A percentile compares a stretch with the other conserved stretches of the same genome.
Conservation (phyloP, 345 rosid species). For the Eucalyptus rudis region DNA sequence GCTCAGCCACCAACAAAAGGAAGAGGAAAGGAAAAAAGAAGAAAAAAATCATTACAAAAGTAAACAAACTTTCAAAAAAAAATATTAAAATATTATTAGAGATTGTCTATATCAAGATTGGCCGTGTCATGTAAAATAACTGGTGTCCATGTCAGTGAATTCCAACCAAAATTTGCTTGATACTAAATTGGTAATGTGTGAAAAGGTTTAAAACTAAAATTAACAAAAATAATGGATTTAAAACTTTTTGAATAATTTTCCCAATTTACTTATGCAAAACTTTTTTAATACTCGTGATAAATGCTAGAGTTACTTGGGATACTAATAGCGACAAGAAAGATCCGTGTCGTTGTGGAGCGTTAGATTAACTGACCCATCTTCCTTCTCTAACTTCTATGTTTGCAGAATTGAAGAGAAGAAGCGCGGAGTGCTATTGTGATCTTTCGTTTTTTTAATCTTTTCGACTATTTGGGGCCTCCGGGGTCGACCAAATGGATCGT, state of each 20-base stretch:
- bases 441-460: not conserved
- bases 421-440: not conserved
- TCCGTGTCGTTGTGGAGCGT: not conserved
- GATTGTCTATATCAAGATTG: accelerated
- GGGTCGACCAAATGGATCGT: not conserved
- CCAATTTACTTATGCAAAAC: not conserved
- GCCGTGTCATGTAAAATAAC: accelerated
- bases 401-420: not conserved
- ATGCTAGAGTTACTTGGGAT: not conserved
- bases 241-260: too few species aligned
- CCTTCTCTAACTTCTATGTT: not conserved
- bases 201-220: accelerated
- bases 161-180: accelerated
- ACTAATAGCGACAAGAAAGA: not conserved
- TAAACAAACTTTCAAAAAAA: too few species aligned
- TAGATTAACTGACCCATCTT: not conserved
- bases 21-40: too few species aligned
- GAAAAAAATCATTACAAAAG: too few species aligned
- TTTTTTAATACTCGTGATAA: not conserved
- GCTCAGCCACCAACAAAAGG: accelerated
- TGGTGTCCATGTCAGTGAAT: accelerated
- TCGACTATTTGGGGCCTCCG: not conserved
- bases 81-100: too few species aligned
- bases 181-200: too few species aligned
- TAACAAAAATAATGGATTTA: accelerated